Conservation (phyloP, 495 filamentous ascomycete genomes). For the Talaromyces wortmannii region DNA sequence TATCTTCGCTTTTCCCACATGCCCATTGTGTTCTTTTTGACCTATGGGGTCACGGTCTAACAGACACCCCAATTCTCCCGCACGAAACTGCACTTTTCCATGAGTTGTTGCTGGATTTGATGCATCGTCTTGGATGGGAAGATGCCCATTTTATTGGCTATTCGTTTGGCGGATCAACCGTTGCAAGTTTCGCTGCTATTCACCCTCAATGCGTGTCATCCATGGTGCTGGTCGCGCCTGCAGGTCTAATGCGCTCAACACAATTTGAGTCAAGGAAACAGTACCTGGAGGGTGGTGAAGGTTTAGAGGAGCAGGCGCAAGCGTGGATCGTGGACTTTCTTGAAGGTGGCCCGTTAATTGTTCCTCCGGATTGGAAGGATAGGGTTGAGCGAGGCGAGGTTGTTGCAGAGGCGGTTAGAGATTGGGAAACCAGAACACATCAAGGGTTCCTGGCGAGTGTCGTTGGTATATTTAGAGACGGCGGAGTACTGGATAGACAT, state of each 20-base stretch:
- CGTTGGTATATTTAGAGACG: conserved; percentile 33
- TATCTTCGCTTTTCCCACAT: conserved; percentile 20
- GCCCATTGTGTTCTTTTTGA: conserved; percentile 27
- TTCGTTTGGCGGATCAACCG: conserved; percentile 28
- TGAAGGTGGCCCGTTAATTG: conserved; percentile 26
- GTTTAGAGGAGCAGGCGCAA: conserved; percentile 19
- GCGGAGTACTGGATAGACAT: conserved; percentile 30
- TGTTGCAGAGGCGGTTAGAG: conserved; percentile 35
- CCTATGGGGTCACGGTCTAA: conserved; percentile 31
- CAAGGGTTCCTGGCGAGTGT: conserved; percentile 33
- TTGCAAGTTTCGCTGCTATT: conserved; percentile 18
- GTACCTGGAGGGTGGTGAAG: conserved; percentile 21
- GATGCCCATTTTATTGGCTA: conserved; percentile 28
- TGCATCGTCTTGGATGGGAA: conserved; percentile 18
- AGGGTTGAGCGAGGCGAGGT: conserved; percentile 30
- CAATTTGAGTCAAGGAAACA: conserved; percentile 12
- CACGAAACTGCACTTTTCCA: conserved; percentile 24
- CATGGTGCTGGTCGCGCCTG: conserved; percentile 26
- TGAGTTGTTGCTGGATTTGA: conserved; percentile 11
- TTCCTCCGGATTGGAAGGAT: conserved; percentile 36
- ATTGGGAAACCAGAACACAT: conserved; percentile 37
- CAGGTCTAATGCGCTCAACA: conserved; percentile 15
- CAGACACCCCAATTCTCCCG: conserved; percentile 19
- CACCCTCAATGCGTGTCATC: conserved; percentile 16
- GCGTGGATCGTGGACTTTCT: conserved; percentile 26